Evolutionary conservation across 2,329 filamentous ascomycete genomes (phyloP), one percentile per base, ranked within the genome.

Genomic region (Xylaria sp.): DNA sequence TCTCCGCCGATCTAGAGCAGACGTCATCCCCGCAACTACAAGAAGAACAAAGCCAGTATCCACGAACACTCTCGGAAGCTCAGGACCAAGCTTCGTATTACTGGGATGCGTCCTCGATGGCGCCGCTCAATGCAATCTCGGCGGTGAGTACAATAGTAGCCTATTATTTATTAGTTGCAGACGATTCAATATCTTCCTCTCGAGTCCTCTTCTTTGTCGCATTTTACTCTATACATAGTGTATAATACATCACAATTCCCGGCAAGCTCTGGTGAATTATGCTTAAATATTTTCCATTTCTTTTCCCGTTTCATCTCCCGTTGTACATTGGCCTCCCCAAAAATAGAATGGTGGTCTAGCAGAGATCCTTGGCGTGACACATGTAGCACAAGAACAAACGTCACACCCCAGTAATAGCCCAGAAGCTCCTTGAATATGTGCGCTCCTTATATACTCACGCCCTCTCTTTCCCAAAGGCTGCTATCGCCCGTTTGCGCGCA

Each of bases 81-180:
- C 69, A 68, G 64, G 72, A 74, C 50, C 63, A 67, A 60, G 81
- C 79, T 50, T 85, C 86, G 50, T 79, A 83, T 61, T 89, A 89
- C 77, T 89, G 87, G 82, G 85, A 89, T 81, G 82, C 84, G 53
- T 79, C 82, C 68, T 85, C 83, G 71, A 89, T 89, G 87, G 83
- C 86, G 67, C 83, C 85, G 66, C 78, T 89, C 62, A 89, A 84
- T 73, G 78, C 84, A 72, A 80, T 82, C 64, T 88, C 87, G 71
- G 80, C 83, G 77, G 86, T 89, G 73, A 81, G 86, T 85, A 74
- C 58, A 62, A 36, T 55, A 53, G 27, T 54, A 53, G 59, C 48
- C 59, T 57, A 57, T 62, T 57, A 60, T 54, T 30, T 39, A 2
- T 47, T n/a, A 53, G 36, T 61, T 50, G 19, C 55, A 64, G n/a